Conservation (phyloP, 176 grass and related monocot species). For the Raddia distichophylla region DNA sequence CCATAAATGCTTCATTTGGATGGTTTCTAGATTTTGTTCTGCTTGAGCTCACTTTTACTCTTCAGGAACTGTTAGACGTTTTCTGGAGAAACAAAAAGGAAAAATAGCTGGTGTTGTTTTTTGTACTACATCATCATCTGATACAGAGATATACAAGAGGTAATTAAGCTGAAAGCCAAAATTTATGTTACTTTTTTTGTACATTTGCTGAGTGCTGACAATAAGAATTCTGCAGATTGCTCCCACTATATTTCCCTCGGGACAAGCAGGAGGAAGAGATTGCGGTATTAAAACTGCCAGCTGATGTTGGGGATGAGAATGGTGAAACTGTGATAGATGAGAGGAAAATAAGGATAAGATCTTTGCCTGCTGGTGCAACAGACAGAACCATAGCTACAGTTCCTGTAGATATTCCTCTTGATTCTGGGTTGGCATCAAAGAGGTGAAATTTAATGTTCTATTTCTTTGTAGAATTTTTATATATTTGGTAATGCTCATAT, state of each 20-base stretch:
- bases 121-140: conserved; percentile 81
- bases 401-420: conserved; percentile 56
- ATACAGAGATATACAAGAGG: conserved; percentile 98
- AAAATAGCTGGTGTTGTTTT: conserved; percentile 90
- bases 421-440: conserved; percentile 67
- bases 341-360: conserved; percentile 98
- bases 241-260: conserved; percentile 94
- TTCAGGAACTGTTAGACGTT: conserved; percentile 90
- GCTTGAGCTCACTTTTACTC: conserved; percentile 5
- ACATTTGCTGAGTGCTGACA: conserved; percentile 18
- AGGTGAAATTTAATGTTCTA: conserved; percentile 42
- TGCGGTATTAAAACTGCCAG: conserved; percentile 81
- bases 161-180: conserved; percentile 39
- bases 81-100: conserved; percentile 94
- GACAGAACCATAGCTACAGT: conserved; percentile 53
- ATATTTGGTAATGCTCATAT: not conserved
- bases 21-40: conserved; percentile 2
- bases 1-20: conserved; percentile 9
- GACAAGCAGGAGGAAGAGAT: conserved; percentile 95
- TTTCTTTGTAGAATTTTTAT: conserved; percentile 26
- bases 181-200: conserved; percentile 15
- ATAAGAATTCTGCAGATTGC: conserved; percentile 61
- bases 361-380: conserved; percentile 65
- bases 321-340: conserved; percentile 93
- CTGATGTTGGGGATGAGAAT: conserved; percentile 99